A percentile compares a stretch with the other conserved stretches of the same genome.
Evolutionary conservation across 2,329 filamentous ascomycete species (phyloP).

Genomic region (Hypoxylon sp.): DNA sequence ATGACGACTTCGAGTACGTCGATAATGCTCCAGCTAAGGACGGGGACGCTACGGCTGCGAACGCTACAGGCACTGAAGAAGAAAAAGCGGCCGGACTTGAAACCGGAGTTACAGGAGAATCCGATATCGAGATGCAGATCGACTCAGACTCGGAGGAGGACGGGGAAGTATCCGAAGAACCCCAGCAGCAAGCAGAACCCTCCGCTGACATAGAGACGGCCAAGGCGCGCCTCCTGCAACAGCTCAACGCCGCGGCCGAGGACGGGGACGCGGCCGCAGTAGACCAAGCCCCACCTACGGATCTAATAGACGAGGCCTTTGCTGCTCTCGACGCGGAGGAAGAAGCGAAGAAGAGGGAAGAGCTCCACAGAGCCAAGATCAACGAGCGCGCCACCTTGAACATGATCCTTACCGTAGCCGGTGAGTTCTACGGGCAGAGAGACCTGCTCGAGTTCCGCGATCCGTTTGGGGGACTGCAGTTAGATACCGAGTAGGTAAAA

Average conservation of each 20-base stretch:
- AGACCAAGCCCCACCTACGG: conserved; percentile 8
- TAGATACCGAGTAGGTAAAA: conserved; percentile 40
- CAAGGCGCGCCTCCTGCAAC: conserved; percentile 62
- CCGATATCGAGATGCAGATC: conserved; percentile 52
- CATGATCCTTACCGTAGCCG: conserved; percentile 90
- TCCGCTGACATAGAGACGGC: conserved; percentile 61
- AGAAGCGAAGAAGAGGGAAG: conserved; percentile 43
- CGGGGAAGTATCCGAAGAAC: conserved; percentile 55
- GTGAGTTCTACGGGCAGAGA: conserved; percentile 89
- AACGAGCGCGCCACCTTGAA: conserved; percentile 81
- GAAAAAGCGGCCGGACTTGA: conserved; percentile 35
- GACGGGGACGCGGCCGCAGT: background rate
- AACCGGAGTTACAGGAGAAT: conserved; percentile 54
- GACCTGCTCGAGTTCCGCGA: conserved; percentile 84
- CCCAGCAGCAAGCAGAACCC: conserved; percentile 46
- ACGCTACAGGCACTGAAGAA: conserved; percentile 2
- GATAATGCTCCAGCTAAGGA: conserved; percentile 48
- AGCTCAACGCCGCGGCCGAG: conserved; percentile 52
- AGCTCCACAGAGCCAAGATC: conserved; percentile 54
- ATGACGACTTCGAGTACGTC: conserved; percentile 52
- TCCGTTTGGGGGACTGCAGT: conserved; percentile 62
- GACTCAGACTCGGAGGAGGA: conserved; percentile 53
- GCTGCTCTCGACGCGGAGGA: conserved; percentile 41
- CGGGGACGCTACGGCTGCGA: background rate
- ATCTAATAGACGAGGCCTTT: conserved; percentile 25